These are phyloP conservation scores for Alectoria sarmentosa DNA, from an alignment of 495 filamentous ascomycete species.

Conservation along the genomic window DNA sequence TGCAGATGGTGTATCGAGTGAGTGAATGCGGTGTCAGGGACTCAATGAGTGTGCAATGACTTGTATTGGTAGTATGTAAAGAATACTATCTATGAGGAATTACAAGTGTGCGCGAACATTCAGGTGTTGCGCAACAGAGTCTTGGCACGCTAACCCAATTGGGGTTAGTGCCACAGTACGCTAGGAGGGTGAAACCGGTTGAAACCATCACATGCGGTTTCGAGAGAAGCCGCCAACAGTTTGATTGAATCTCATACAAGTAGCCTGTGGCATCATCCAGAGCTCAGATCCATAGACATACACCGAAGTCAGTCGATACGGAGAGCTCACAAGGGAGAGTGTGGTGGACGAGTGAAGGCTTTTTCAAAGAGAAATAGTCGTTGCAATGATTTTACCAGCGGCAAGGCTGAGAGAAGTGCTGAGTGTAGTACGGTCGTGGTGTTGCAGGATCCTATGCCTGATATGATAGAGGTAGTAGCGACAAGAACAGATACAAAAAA, in stretches of 20 bases:
- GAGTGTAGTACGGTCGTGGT: background rate
- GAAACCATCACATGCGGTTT: no score
- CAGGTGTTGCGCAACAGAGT: no score
- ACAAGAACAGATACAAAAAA: background rate
- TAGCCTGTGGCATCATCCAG: background rate
- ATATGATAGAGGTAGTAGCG: background rate
- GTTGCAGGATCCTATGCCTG: background rate
- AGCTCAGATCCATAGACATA: constrained; percentile 2
- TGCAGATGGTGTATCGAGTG: background rate
- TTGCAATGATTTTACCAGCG: background rate
- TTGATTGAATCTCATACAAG: background rate
- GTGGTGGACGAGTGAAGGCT: background rate
- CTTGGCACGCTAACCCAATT: no score
- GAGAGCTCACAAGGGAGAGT: background rate
- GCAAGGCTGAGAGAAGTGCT: no score
- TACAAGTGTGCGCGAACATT: no score
- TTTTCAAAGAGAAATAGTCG: background rate
- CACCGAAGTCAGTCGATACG: constrained; percentile 7
- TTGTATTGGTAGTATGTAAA: no score
- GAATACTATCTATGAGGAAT: no score
- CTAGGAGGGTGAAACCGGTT: no score
- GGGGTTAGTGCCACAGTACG: no score
- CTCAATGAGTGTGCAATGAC: no score
- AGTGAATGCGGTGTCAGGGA: no score
- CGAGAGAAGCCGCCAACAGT: no score